Evolutionary conservation across 441 rosid genomes (phyloP), one percentile per base, ranked within the genome.

Genomic region (Gossypium gossypioides): DNA sequence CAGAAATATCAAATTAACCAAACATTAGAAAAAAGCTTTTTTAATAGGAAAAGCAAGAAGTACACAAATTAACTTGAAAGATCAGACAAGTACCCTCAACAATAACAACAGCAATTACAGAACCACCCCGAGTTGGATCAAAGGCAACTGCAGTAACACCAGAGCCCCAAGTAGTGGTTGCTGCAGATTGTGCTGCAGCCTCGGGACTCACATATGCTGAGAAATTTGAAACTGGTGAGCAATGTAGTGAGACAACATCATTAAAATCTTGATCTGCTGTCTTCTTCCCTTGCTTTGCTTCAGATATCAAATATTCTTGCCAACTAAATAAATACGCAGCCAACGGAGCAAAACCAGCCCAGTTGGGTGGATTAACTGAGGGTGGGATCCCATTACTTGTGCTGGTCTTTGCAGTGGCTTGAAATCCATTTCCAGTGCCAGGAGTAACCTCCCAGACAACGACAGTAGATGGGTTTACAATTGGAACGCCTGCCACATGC

Each of bases 371-470:
- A 83, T 81, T 90, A 73, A 92, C 79, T 7, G 99, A 89, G 77
- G 98, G 96, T 16, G 92, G 96, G 74, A 92, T 87, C 70, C 87
- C 95, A 69, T 77, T 83, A 82, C 84, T 84, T 34, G 86, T 75
- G 72, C 82, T 85, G 66, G 84, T 81, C 84, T 85, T 87, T 58
- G 96, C 91, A 68, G 84, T 84, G 56, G 87, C 90, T 71, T 92
- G 98, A 76, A 92, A 90, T 75, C 92, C 97, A 86, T 84, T 90
- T 74, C 96, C 99, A 67, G 90, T 91, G 51, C 97, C 99, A 76
- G 99, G 98, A 75, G 96, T 92, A 66, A 96, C 99, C 84, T 91
- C 99, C 99, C 99, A 96, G 76, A 96, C 98, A 82, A 96, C 99
- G 76, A 96, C 87, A 77, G 99, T 96, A 72, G 99, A 92, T 18